Conservation (phyloP, 2,329 filamentous ascomycete genomes). For the Zasmidium cellare region DNA sequence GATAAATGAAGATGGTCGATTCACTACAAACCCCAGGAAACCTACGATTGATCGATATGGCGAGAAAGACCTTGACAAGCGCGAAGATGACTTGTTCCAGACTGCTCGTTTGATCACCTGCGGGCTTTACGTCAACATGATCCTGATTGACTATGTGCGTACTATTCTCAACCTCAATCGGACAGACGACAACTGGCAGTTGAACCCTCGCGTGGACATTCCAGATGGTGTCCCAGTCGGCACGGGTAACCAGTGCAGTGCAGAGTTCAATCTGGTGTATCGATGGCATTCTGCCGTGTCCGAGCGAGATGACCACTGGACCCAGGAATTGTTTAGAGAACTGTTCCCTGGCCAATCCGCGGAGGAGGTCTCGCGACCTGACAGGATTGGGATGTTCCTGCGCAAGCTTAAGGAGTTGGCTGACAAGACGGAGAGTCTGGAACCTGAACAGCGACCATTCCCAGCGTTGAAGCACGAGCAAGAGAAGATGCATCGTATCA, state of each 20-base stretch:
- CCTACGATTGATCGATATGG: slow-evolving; percentile 35
- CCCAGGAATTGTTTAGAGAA: slow-evolving; percentile 38
- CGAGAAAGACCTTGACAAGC: slow-evolving; percentile 33
- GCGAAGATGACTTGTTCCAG: slow-evolving; percentile 53
- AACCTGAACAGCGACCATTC: slow-evolving; percentile 35
- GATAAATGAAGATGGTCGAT: slow-evolving; percentile 85
- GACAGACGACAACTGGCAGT: slow-evolving; percentile 45
- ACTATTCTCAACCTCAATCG: slow-evolving; percentile 52
- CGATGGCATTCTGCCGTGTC: slow-evolving; percentile 52
- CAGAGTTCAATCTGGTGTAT: slow-evolving; percentile 57
- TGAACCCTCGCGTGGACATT: slow-evolving; percentile 45
- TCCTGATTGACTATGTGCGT: slow-evolving; percentile 55
- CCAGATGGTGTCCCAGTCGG: slow-evolving; percentile 40
- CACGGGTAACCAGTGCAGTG: slow-evolving; percentile 53
- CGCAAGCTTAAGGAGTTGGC: slow-evolving; percentile 30
- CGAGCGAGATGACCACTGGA: slow-evolving; percentile 48
- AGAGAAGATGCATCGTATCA: slow-evolving; percentile 28
- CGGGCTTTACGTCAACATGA: slow-evolving; percentile 56
- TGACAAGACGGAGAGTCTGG: slow-evolving; percentile 26
- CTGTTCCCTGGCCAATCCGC: slow-evolving; percentile 29
- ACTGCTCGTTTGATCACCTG: slow-evolving; percentile 54
- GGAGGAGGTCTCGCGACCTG: slow-evolving; percentile 25
- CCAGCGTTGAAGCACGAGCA: slow-evolving; percentile 34
- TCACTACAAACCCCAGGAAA: slow-evolving; percentile 65
- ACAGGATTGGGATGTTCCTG: slow-evolving; percentile 33